Evolutionary conservation across 1,284 basidiomycete species (phyloP).

Genomic region (Macrocybe sp.): DNA sequence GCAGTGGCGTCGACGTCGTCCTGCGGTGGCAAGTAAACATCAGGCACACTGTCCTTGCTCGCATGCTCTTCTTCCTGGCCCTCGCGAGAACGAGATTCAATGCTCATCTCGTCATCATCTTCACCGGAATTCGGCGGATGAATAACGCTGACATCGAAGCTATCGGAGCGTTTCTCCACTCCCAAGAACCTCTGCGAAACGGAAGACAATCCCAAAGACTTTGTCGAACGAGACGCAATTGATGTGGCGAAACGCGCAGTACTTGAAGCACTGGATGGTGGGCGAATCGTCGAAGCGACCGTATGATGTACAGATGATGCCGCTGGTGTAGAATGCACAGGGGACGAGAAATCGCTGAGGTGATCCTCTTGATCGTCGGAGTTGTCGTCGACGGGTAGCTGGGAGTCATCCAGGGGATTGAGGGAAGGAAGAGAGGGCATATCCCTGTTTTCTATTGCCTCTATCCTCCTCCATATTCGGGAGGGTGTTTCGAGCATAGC

Average conservation of each 20-base stretch:
- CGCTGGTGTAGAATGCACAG: constrained; percentile 64
- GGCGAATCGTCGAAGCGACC: constrained; percentile 41
- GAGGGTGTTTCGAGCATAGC: constrained; percentile 71
- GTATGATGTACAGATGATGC: constrained; percentile 39
- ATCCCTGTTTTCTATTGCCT: constrained; percentile 61
- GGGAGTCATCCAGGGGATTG: constrained; percentile 60
- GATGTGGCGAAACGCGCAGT: constrained; percentile 71
- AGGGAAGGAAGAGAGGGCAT: constrained; percentile 77
- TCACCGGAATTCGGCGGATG: constrained; percentile 43
- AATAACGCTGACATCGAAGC: constrained; percentile 58
- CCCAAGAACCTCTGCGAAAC: constrained; percentile 21
- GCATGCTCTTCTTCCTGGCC: constrained; percentile 37
- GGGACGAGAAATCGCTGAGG: constrained; percentile 31
- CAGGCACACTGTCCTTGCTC: constrained; percentile 45
- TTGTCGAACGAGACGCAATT: constrained; percentile 47
- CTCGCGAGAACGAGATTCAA: constrained; percentile 23
- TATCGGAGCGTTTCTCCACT: constrained; percentile 33
- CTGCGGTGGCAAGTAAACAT: constrained; percentile 43
- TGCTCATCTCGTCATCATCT: constrained; percentile 20
- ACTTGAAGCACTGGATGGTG: constrained; percentile 53
- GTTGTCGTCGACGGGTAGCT: constrained; percentile 23
- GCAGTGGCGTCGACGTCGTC: constrained; percentile 37
- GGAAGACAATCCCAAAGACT: constrained; percentile 34
- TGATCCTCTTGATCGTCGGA: constrained; percentile 25
- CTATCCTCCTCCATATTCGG: constrained; percentile 72